A percentile compares a stretch with the other conserved stretches of the same genome.
phyloP scores from a whole-genome alignment of 2,329 filamentous ascomycete genomes.

The Sarocladiaceae sp. region DNA sequence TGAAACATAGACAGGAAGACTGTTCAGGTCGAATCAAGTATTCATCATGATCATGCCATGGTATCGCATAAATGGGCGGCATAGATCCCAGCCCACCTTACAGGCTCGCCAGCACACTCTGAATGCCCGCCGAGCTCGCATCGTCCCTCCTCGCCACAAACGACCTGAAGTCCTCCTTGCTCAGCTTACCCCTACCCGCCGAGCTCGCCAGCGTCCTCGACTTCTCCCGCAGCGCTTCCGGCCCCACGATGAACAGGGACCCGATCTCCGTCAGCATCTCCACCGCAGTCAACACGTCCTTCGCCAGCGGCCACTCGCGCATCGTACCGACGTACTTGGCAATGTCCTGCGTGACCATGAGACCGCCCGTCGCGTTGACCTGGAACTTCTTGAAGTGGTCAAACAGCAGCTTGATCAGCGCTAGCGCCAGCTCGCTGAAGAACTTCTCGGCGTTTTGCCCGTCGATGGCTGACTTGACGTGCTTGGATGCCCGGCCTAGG shows the following conservation, averaged over 20 bases:
- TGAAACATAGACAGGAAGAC: background rate
- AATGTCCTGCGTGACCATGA: conserved; percentile 95
- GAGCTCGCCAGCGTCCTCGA: conserved; percentile 49
- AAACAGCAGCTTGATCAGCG: conserved; percentile 71
- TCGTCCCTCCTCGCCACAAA: conserved; percentile 86
- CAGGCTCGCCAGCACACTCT: conserved; percentile 68
- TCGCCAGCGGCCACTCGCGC: conserved; percentile 70
- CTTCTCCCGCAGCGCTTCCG: conserved; percentile 68
- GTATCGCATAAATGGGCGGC: conserved; percentile 16
- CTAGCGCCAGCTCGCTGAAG: conserved; percentile 74
- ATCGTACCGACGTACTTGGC: conserved; percentile 86
- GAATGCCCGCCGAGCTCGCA: conserved; percentile 71
- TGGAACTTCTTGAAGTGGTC: conserved; percentile 93
- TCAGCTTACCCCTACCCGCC: conserved; percentile 46
- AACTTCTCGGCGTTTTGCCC: conserved; percentile 79
- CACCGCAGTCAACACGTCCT: conserved; percentile 61
- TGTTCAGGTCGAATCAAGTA: background rate
- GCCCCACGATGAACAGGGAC: conserved; percentile 89
- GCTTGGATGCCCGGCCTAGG: conserved; percentile 58
- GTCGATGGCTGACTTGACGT: conserved; percentile 64
- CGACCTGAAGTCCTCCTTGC: conserved; percentile 67
- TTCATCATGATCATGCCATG: conserved; percentile 12
- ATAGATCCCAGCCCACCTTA: conserved; percentile 17
- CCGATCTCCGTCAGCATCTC: conserved; percentile 91
- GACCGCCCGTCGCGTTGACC: conserved; percentile 84